Evolutionary conservation across 208 protist species (phyloP), one percentile per base, ranked within the genome.

Genomic region (Crithidia brevicula): DNA sequence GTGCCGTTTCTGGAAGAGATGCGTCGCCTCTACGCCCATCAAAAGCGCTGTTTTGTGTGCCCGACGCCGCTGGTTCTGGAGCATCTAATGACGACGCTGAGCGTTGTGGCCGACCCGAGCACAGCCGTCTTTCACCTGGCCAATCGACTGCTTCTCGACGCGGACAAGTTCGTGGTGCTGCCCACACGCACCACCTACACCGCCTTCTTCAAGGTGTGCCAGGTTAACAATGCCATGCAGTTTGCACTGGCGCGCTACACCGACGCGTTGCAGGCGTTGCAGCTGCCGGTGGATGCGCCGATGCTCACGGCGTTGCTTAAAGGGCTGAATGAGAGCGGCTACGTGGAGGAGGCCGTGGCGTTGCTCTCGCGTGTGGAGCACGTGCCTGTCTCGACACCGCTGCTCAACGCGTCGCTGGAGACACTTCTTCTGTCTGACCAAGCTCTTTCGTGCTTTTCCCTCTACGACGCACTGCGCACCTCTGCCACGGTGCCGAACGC

Each of bases 391-490:
- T 83, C 89, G 23, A 83, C 81, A 15, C 79, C 83, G 25, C 62
- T 97, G 5, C 57, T 97, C 38, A 95, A 97, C 50, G 88, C 86
- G 8, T 82, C 84, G 7, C 62, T 97, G 30, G 92, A 97, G 69
- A 85, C 88, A 1, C 75, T 97, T 18, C 49, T 93, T 45, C 76
- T 94, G 18, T 94, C 89, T 1, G 23, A 72, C 33, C 79, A 97
- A 45, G 70, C 89, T 27, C 72, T 87, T 49, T 67, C 88, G 42
- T 90, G 82, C 58, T 95, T 94, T 63, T 83, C 89, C 0, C 67
- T 79, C 8, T 93, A 86, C 69, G 79, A 85, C 20, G 83, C 88
- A 9, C 65, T 86, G 10, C 18, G 33, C 36, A 23, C 3, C 11
- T 75, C 61, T 18, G 27, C 74, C 5, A 27, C 86, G 30, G 27